Evolutionary conservation across 768 basidiomycete species (phyloP).

Genomic region (Amanita subjunquillea): DNA sequence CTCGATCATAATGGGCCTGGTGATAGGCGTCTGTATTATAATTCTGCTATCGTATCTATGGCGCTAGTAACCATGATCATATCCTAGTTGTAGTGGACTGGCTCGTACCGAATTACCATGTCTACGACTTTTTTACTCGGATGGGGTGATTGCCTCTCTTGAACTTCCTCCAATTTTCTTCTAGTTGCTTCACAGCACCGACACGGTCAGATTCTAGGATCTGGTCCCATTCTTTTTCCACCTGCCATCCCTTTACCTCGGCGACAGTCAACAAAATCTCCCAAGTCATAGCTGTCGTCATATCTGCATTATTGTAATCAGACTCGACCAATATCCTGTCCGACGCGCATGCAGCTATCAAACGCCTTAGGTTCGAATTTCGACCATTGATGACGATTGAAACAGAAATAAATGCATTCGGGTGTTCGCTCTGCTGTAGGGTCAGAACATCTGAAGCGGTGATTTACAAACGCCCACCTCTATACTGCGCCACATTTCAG

Average conservation of each 20-base stretch:
- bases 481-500: conserved; percentile 62
- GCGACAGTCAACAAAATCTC: conserved; percentile 68
- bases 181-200: conserved; percentile 59
- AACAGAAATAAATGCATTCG: conserved; percentile 79
- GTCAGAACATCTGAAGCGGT: not conserved
- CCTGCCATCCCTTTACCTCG: conserved; percentile 62
- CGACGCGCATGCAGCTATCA: conserved; percentile 56
- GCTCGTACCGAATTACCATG: not conserved
- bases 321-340: conserved; percentile 78
- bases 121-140: conserved; percentile 9
- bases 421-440: conserved; percentile 46
- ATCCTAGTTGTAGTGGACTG: not conserved
- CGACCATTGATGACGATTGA: conserved; percentile 80
- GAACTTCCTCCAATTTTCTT: conserved; percentile 66
- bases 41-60: conserved; percentile 38
- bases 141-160: conserved; percentile 32
- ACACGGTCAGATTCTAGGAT: conserved; percentile 26
- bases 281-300: conserved; percentile 57
- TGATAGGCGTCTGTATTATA: conserved; percentile 82
- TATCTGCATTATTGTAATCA: conserved; percentile 64
- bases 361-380: conserved; percentile 46
- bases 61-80: conserved; percentile 17
- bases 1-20: conserved; percentile 75
- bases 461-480: conserved; percentile 42
- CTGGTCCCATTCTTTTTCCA: conserved; percentile 53